A percentile compares a stretch with the other conserved stretches of the same genome.
phyloP scores from a whole-genome alignment of 257 asterid genomes.

The Apocynum venetum region DNA sequence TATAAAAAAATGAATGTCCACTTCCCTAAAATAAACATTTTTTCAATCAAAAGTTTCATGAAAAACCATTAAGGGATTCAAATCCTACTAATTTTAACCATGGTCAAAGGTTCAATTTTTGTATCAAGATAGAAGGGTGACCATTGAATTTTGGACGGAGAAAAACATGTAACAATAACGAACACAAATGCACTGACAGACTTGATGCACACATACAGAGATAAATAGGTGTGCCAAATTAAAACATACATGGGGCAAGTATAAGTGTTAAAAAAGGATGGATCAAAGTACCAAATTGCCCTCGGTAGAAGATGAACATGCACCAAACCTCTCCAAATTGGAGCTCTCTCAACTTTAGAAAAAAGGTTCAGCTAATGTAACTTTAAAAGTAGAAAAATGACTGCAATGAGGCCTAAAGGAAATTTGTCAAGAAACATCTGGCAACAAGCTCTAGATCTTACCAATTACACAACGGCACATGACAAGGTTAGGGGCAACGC shows the following conservation, averaged over 20 bases:
- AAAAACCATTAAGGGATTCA: not conserved
- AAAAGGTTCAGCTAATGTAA: not conserved
- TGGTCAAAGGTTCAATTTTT: not conserved
- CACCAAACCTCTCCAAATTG: not conserved
- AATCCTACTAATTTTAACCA: not conserved
- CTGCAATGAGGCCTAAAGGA: not conserved
- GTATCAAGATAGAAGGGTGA: not conserved
- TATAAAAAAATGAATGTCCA: not conserved
- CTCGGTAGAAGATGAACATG: not conserved
- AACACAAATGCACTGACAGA: not conserved
- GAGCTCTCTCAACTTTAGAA: not conserved
- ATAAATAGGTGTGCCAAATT: not conserved
- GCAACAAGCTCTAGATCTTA: constrained; percentile 34
- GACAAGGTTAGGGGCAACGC: constrained; percentile 74
- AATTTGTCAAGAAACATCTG: not conserved
- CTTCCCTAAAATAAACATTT: not conserved
- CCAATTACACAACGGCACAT: constrained; percentile 91
- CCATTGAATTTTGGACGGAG: not conserved
- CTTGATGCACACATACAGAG: not conserved
- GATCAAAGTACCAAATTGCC: not conserved
- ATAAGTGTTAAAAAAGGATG: not conserved
- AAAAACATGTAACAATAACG: not conserved
- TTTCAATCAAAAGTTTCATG: not conserved
- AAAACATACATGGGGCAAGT: not conserved
- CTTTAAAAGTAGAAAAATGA: not conserved